Percentiles rank a stretch among this genome's conserved stretches.
phyloP scores from a whole-genome alignment of 139 green algal species.

The Trebouxia sp. region DNA sequence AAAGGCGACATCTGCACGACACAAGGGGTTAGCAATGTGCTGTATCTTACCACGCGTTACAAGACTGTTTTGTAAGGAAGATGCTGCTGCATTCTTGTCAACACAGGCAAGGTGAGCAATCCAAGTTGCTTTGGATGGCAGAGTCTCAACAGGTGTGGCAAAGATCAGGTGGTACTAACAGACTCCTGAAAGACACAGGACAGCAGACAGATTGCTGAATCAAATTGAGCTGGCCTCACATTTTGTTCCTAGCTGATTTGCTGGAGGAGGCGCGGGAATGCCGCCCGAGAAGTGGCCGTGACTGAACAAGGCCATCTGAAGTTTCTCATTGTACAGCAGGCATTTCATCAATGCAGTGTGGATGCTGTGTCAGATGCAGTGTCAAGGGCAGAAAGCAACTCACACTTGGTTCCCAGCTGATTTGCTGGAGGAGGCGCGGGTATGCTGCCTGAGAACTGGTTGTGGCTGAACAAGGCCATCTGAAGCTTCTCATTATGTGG shows the following conservation, averaged over 20 bases:
- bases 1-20: slow-evolving; percentile 16
- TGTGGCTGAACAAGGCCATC: slow-evolving; percentile 2
- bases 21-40: not conserved
- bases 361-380: not conserved
- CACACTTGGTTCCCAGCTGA: slow-evolving; percentile 10
- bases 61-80: no score
- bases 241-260: slow-evolving; percentile 6
- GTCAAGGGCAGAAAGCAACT: not conserved
- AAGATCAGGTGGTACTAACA: not conserved
- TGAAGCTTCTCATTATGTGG: not conserved
- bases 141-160: not conserved
- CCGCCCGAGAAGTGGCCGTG: not conserved
- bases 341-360: no score
- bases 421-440: not conserved
- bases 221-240: no score
- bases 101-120: no score
- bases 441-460: not conserved
- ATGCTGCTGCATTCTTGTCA: no score
- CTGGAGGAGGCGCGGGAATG: not conserved
- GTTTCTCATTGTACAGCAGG: not conserved
- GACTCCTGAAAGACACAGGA: not conserved
- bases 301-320: not conserved
- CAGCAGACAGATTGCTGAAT: not conserved
- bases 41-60: no score
- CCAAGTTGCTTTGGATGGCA: no score